Evolutionary conservation across 148 eudicot genomes (phyloP).

Genomic region (Nepenthes gracilis): DNA sequence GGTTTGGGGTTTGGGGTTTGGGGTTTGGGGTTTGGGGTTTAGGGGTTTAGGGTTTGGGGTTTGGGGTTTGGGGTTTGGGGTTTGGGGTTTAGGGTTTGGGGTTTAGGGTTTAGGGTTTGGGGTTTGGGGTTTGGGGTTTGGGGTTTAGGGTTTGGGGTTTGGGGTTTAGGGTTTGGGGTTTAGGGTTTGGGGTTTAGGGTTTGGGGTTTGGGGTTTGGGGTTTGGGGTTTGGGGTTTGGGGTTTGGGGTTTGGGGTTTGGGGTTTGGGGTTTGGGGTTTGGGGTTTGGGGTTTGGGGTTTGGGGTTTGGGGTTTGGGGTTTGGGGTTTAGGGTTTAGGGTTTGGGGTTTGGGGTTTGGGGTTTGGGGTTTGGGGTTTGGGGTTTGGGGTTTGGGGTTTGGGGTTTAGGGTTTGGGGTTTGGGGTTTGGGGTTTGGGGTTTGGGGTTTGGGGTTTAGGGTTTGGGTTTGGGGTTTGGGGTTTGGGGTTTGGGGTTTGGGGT

Average conservation of each 20-base stretch:
- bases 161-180: constrained; percentile 15
- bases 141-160: too few species aligned
- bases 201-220: constrained; percentile 8
- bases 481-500: too few species aligned
- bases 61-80: neutral
- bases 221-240: constrained; percentile 11
- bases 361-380: constrained; percentile 15
- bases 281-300: constrained; percentile 11
- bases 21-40: constrained; percentile 11
- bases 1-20: neutral
- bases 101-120: constrained; percentile 12
- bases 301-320: constrained; percentile 15
- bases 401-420: constrained; percentile 16
- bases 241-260: constrained; percentile 13
- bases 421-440: constrained; percentile 11
- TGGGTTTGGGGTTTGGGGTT: constrained; percentile 15
- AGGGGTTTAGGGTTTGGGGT: constrained; percentile 6
- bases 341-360: constrained; percentile 13
- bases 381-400: constrained; percentile 16
- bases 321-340: constrained; percentile 7
- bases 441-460: constrained; percentile 14
- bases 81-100: constrained; percentile 11
- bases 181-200: constrained; percentile 6
- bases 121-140: constrained; percentile 10
- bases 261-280: constrained; percentile 17